Conservation (phyloP, 2,329 filamentous ascomycete genomes). For the Ceratocystis eucalypticola region DNA sequence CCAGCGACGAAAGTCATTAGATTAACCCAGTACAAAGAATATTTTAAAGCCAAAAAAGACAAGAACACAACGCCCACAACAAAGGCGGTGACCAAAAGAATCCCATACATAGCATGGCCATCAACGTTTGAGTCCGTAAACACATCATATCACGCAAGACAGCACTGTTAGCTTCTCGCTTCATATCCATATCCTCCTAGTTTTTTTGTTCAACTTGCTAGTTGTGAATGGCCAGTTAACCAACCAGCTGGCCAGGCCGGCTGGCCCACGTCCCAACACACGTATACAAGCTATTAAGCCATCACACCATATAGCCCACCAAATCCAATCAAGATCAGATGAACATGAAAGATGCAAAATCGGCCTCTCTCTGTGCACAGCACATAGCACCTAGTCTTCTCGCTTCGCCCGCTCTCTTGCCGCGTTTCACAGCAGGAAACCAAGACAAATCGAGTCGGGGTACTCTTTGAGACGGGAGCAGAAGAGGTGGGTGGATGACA, state of each 20-base stretch:
- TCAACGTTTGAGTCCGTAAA: neutral
- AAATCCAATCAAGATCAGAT: too few relatives aligned
- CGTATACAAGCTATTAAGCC: too few relatives aligned
- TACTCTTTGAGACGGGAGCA: neutral
- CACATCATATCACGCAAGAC: neutral
- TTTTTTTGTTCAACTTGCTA: neutral
- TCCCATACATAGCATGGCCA: too few relatives aligned
- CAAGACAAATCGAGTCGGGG: too few relatives aligned
- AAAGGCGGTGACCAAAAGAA: too few relatives aligned
- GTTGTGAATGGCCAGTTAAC: too few relatives aligned
- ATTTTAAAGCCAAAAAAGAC: too few relatives aligned
- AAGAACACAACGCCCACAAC: too few relatives aligned
- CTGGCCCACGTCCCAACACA: neutral
- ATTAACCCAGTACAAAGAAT: too few relatives aligned
- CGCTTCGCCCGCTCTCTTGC: neutral
- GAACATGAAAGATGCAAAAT: too few relatives aligned
- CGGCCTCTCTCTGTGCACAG: neutral
- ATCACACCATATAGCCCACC: too few relatives aligned
- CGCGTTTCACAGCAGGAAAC: neutral
- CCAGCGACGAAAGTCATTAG: too few relatives aligned
- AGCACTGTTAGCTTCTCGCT: neutral
- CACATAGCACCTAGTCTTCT: neutral
- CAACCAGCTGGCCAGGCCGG: neutral
- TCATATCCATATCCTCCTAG: neutral
- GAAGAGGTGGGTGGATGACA: neutral